Evolutionary conservation across 176 grass and related monocot species (phyloP).

Genomic region (Oryza officinalis): DNA sequence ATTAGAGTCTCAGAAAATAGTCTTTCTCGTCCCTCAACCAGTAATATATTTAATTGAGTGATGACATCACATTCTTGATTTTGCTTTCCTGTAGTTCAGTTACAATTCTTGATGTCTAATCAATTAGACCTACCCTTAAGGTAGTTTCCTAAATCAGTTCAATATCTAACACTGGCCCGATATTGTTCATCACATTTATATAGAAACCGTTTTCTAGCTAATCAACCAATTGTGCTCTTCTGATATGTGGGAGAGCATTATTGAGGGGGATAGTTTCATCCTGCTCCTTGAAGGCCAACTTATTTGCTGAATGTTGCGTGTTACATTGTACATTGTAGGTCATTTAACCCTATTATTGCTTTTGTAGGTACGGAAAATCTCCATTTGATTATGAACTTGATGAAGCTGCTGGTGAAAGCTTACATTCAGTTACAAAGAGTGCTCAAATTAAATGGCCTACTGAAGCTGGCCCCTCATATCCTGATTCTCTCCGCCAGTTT

Average conservation of each 20-base stretch:
- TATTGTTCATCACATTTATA: neutral
- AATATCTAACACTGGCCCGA: neutral
- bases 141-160: neutral
- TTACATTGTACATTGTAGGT: neutral
- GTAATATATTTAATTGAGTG: too few species aligned
- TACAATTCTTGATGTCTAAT: too few species aligned
- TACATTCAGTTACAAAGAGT: slow-evolving; percentile 57
- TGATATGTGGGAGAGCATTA: neutral
- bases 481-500: slow-evolving; percentile 68
- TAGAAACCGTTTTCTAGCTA: neutral
- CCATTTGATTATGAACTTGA: slow-evolving; percentile 84
- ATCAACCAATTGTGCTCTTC: neutral
- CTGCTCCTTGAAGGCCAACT: neutral
- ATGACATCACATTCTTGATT: too few species aligned
- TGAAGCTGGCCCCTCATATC: slow-evolving; percentile 46
- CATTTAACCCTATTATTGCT: neutral
- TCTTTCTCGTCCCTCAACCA: neutral
- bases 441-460: slow-evolving; percentile 83
- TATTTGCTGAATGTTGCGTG: neutral
- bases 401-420: slow-evolving; percentile 70
- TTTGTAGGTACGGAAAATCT: slow-evolving; percentile 71
- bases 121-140: neutral
- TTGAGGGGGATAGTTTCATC: neutral
- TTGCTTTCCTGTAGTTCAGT: too few species aligned
- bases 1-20: neutral